Evolutionary conservation across 1,139 yeast species (phyloP).

Genomic region (Blastobotrys elegans): DNA sequence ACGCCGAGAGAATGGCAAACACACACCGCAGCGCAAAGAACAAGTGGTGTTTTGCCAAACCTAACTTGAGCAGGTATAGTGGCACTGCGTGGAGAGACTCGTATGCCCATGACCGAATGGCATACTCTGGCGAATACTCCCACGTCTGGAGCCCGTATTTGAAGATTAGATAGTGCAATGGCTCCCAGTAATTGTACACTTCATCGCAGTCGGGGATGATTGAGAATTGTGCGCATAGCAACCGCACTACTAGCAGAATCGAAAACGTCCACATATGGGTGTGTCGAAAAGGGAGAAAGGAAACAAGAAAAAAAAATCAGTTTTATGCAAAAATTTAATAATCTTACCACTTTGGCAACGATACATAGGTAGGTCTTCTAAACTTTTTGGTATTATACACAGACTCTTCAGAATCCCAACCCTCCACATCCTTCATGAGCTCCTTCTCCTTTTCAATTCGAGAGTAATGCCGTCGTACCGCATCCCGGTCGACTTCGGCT

Average conservation of each 20-base stretch:
- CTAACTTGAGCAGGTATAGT: neutral
- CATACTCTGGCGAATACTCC: constrained; percentile 92
- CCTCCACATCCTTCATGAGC: constrained; percentile 54
- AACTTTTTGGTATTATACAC: constrained; percentile 45
- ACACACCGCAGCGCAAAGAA: constrained; percentile 51
- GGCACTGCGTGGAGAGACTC: constrained; percentile 35
- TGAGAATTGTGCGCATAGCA: constrained; percentile 49
- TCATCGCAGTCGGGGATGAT: constrained; percentile 86
- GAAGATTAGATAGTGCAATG: constrained; percentile 69
- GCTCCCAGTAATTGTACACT: constrained; percentile 87
- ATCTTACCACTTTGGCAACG: constrained; percentile 28
- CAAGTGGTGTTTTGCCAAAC: constrained; percentile 13
- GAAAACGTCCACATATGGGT: constrained; percentile 11
- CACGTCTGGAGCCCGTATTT: constrained; percentile 92
- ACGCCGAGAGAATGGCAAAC: constrained; percentile 50
- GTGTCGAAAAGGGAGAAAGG: neutral
- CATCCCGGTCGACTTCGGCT: constrained; percentile 80
- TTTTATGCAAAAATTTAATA: too few relatives aligned
- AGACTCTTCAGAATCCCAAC: constrained; percentile 49
- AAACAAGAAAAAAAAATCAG: neutral
- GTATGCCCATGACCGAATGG: constrained; percentile 83
- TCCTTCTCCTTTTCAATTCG: constrained; percentile 66
- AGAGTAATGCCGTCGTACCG: constrained; percentile 66
- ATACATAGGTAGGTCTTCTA: constrained; percentile 33
- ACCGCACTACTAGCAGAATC: constrained; percentile 35